These are phyloP conservation scores for Zygosaccharomyces sapae DNA, from an alignment of 1,139 yeast genomes.

Conservation along the genomic window DNA sequence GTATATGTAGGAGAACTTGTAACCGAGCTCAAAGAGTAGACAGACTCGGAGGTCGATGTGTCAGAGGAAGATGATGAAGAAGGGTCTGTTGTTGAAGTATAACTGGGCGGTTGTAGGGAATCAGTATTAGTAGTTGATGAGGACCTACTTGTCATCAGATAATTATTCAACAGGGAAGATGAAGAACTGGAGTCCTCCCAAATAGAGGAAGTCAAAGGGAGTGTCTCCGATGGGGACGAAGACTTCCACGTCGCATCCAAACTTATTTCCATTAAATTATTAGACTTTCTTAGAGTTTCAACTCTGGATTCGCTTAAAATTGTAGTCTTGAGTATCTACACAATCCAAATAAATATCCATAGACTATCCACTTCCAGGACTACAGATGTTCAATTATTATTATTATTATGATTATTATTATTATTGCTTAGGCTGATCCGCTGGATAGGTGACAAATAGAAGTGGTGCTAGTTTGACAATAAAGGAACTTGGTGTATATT, in stretches of 20 bases:
- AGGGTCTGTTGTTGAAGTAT: neutral
- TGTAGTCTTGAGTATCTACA: no score
- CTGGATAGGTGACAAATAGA: neutral
- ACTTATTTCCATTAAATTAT: slow-evolving; percentile 5
- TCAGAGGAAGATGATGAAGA: neutral
- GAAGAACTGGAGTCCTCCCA: neutral
- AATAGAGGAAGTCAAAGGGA: neutral
- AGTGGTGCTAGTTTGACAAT: neutral
- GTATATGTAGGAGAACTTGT: slow-evolving; percentile 1
- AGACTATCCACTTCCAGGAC: no score
- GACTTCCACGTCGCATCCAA: slow-evolving; percentile 1
- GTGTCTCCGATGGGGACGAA: slow-evolving; percentile 5
- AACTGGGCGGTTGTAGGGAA: neutral
- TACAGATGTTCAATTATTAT: no score
- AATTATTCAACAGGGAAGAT: neutral
- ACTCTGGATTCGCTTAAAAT: no score
- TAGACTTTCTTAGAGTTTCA: neutral
- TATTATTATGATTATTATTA: no score
- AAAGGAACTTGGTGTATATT: neutral
- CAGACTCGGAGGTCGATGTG: neutral
- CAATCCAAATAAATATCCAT: no score
- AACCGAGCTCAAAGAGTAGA: neutral
- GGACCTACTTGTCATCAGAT: no score
- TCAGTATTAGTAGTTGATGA: neutral
- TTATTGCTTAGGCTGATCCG: no score